Evolutionary conservation across 1,139 yeast species (phyloP).

Genomic region (Hansenula lynferdii): DNA sequence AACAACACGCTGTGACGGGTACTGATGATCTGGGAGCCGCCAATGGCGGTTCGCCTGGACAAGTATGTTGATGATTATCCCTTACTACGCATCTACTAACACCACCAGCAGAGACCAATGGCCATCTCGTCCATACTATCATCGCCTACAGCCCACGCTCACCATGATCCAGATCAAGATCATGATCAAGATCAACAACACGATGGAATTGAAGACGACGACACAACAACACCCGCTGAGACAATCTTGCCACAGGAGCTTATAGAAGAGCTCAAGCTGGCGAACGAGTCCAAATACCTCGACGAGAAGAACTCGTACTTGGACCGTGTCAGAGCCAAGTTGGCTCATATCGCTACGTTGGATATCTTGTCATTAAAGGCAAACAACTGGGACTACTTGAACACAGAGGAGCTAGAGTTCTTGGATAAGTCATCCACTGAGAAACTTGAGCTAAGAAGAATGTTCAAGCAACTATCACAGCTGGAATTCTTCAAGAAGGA

Average conservation of each 20-base stretch:
- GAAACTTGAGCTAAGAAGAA: conserved; percentile 20
- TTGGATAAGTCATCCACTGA: conserved; percentile 21
- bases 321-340: conserved; percentile 15
- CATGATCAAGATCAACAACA: background rate
- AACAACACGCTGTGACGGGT: no score
- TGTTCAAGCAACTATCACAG: conserved; percentile 21
- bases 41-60: conserved; percentile 1
- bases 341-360: conserved; percentile 22
- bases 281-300: conserved; percentile 16
- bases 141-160: conserved; percentile 7
- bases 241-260: conserved; percentile 9
- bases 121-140: conserved; percentile 18
- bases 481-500: conserved; percentile 19
- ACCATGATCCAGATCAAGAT: background rate
- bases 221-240: conserved; percentile 2
- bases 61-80: background rate
- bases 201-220: background rate
- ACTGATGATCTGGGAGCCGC: background rate
- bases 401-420: conserved; percentile 20
- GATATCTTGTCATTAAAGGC: conserved; percentile 21
- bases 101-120: conserved; percentile 10
- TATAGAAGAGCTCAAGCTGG: conserved; percentile 11
- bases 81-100: background rate
- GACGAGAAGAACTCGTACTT: conserved; percentile 20
- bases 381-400: conserved; percentile 21